phyloP scores from a whole-genome alignment of 768 basidiomycete genomes.

The Omphalotus guepiniiformis region DNA sequence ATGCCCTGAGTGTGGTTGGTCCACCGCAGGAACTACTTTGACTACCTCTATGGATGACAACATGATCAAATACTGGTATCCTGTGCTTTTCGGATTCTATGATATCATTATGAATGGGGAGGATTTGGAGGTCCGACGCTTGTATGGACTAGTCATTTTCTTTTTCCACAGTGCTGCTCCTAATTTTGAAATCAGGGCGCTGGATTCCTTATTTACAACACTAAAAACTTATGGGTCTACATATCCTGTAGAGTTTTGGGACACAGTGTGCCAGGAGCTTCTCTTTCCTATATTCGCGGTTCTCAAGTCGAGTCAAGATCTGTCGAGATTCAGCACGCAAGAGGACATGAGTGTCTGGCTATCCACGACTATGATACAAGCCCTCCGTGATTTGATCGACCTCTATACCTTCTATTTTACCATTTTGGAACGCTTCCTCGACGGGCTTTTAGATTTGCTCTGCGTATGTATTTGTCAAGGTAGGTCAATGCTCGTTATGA shows the following conservation, averaged over 20 bases:
- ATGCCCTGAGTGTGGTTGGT: slow-evolving; percentile 60
- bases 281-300: slow-evolving; percentile 99
- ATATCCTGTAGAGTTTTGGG: slow-evolving; percentile 94
- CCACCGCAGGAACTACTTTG: slow-evolving; percentile 16
- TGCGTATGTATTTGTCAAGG: slow-evolving; percentile 99
- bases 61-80: slow-evolving; percentile 98
- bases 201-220: slow-evolving; percentile 95
- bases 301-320: slow-evolving; percentile 86
- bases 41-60: slow-evolving; percentile 59
- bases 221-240: slow-evolving; percentile 84
- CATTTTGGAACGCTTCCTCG: slow-evolving; percentile 83
- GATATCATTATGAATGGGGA: slow-evolving; percentile 99
- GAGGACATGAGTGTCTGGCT: slow-evolving; percentile 99
- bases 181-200: slow-evolving; percentile 51
- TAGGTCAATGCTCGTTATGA: slow-evolving; percentile 30
- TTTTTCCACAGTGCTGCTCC: not conserved
- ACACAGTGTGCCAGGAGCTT: slow-evolving; percentile 92
- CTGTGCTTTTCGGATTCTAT: slow-evolving; percentile 94
- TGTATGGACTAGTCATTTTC: slow-evolving; percentile 54
- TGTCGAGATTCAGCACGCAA: slow-evolving; percentile 90
- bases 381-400: slow-evolving; percentile 90
- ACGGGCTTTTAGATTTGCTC: slow-evolving; percentile 88
- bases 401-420: slow-evolving; percentile 96
- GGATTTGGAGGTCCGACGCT: slow-evolving; percentile 91
- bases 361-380: slow-evolving; percentile 98